Conservation (phyloP, 2,329 filamentous ascomycete species). For the Aspergillus fumigatiaffinis region DNA sequence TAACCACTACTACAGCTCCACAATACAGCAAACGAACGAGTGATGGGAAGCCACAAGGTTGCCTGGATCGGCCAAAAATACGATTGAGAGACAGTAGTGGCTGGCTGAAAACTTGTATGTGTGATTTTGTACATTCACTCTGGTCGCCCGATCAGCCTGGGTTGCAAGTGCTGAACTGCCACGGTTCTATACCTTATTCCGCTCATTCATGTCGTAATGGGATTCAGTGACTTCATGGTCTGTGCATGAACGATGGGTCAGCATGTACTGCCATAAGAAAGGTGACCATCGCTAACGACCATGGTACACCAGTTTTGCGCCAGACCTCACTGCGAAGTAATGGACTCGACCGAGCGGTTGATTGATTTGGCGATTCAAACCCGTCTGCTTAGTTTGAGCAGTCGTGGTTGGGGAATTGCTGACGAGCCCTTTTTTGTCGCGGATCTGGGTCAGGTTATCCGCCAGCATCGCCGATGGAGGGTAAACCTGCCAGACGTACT, state of each 20-base stretch:
- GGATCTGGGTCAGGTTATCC: slow-evolving; percentile 11
- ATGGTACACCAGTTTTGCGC: not conserved
- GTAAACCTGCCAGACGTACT: slow-evolving; percentile 12
- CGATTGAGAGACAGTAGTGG: not conserved
- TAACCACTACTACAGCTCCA: not conserved
- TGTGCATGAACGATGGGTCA: not conserved
- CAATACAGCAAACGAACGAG: not conserved
- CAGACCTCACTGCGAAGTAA: not conserved
- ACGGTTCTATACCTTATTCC: not conserved
- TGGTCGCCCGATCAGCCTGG: not conserved
- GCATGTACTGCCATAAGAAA: not conserved
- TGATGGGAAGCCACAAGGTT: not conserved
- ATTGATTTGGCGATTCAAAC: slow-evolving; percentile 1
- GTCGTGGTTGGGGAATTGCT: not conserved
- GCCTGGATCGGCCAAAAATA: not conserved
- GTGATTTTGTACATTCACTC: not conserved
- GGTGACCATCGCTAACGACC: not conserved
- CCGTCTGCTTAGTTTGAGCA: not conserved
- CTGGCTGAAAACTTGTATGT: not conserved
- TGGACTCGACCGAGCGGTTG: not conserved
- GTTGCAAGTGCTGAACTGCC: not conserved
- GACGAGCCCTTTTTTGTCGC: slow-evolving; percentile 20
- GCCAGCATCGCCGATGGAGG: slow-evolving; percentile 18
- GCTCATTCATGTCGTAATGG: not conserved
- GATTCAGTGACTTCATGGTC: not conserved